Base-by-base conservation (phyloP, 2,329 filamentous ascomycete species). In the Alternaria dauci region DNA sequence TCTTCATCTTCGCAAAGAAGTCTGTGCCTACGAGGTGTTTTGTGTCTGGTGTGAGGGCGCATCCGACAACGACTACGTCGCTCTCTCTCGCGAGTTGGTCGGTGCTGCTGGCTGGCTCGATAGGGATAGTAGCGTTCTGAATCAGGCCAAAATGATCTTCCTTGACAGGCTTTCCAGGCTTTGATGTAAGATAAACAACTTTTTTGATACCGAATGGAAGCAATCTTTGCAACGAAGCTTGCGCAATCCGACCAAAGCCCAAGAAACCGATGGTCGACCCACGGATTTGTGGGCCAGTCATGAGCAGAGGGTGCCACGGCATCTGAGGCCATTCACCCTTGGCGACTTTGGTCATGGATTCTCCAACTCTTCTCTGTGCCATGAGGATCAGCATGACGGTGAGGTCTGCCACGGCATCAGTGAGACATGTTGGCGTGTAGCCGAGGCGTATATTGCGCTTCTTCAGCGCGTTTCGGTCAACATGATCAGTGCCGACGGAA, bases 1-100 rank as follows among this genome's bases (percentile, higher is more conserved):
- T 77, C 72, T 86, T 87, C 81, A 85, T 85, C 66, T 76, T 75
- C 1, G 61, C 74, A 28, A 87, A 81, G 62, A 76, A 76, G 8
- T 68, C 62, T 2, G 63, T 62, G 38, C 65, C 66, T 7, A 76
- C 64, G 3, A 76, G 55, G 56, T 76, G 70, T 34, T 70, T 74
- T 2, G 73, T 76, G 12, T 56, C 59, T 2, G 66, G 66, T 5
- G 73, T 72, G 12, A 76, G 54, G 1, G 70, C 66, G 26, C 73
- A 76, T 32, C 71, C 72, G 0, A 76, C 70, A 25, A 76, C 62
- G 0, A 76, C 65, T 7, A 76, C 58, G 38, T 75, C 73, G 52
- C 73, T 76, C 16, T 75, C 71, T n/a, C 47, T 52, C 1, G 72
- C 73, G 2, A 76, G 52, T n/a, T 74, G 58, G 28, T 71, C 65